A percentile compares a stretch with the other conserved stretches of the same genome.
phyloP scores from a whole-genome alignment of 352 stramenopile species.

The Phytophthora sansomeana region DNA sequence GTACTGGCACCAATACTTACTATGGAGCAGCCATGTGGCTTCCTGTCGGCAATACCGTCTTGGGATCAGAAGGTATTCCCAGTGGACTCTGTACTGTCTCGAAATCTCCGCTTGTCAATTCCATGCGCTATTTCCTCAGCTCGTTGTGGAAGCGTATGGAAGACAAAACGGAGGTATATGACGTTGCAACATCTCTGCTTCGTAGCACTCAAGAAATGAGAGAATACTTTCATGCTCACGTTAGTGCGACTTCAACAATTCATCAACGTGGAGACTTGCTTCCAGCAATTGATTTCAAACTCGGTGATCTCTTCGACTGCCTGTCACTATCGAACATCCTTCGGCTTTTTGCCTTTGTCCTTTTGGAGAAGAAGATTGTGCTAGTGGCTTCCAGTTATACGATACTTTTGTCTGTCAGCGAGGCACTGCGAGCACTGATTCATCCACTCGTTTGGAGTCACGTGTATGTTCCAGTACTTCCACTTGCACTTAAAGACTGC shows the following conservation, averaged over 20 bases:
- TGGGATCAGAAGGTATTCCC: conserved; percentile 1
- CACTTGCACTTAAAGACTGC: conserved; percentile 64
- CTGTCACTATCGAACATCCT: conserved; percentile 68
- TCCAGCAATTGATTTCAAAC: conserved; percentile 41
- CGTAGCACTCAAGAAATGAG: conserved; percentile 16
- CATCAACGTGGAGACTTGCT: conserved; percentile 2
- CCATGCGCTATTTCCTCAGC: conserved; percentile 52
- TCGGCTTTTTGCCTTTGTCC: conserved; percentile 63
- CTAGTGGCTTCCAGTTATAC: conserved; percentile 76
- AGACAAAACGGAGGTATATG: neutral
- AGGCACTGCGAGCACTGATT: conserved; percentile 60
- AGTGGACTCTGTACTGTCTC: conserved; percentile 63
- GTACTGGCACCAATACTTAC: conserved; percentile 38
- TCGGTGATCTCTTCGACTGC: conserved; percentile 65
- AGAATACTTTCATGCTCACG: conserved; percentile 3
- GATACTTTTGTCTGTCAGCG: conserved; percentile 62
- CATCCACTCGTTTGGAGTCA: conserved; percentile 80
- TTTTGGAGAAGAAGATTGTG: conserved; percentile 82
- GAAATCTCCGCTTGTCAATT: conserved; percentile 57
- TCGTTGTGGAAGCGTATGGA: conserved; percentile 27
- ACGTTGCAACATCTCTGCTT: neutral
- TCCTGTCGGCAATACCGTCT: conserved; percentile 7
- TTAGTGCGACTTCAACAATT: neutral
- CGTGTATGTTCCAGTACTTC: conserved; percentile 79
- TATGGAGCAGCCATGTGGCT: conserved; percentile 58